Evolutionary conservation across 2,329 filamentous ascomycete genomes (phyloP), one percentile per base, ranked within the genome.

Genomic region (Teratosphaeria gauchensis): DNA sequence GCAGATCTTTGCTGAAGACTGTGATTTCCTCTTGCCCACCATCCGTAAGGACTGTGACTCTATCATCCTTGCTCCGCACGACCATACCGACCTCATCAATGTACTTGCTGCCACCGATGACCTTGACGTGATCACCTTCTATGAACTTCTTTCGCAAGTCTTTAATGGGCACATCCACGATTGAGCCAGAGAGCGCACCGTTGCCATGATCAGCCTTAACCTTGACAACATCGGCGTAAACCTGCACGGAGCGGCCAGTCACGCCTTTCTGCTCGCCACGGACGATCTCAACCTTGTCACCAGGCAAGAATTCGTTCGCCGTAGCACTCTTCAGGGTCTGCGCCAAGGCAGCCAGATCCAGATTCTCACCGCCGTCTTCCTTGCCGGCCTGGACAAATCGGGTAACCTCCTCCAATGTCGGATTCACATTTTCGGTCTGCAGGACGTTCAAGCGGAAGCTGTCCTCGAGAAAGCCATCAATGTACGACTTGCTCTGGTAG

Each of bases 1-100:
- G 85, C 61, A 99, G 77, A 76, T 99, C 94, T 73, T 95, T 96
- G 78, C 92, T 96, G 72, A 99, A 99, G 35, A 99, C 94, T 0
- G 92, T 96, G 66, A 99, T 91, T 72, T 99, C 94, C 56, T 87
- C 86, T 74, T 94, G 92, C 61, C 85, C 94, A 72, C 94, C 90
- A 75, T 99, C 94, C 54, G 90, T 96, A 64, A 99, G 79, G 64
- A 99, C 79, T 1, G 94, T 97, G 59, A 99, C 91, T 46, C 89
- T 86, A 72, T 99, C 94, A 61, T 95, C 90, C 54, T 85, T 87
- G 65, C 96, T 94, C 72, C 90, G 90, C 64, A 97, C 91, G 56
- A 99, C 92, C 84, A 96, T 95, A 74, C 94, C 94, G 52, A 97
- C 88, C 75, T 99, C 94, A 67, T 96, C 94, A 58, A 89, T 85